phyloP scores from a whole-genome alignment of 2,329 filamentous ascomycete genomes.

The Trichoderma sp. region DNA sequence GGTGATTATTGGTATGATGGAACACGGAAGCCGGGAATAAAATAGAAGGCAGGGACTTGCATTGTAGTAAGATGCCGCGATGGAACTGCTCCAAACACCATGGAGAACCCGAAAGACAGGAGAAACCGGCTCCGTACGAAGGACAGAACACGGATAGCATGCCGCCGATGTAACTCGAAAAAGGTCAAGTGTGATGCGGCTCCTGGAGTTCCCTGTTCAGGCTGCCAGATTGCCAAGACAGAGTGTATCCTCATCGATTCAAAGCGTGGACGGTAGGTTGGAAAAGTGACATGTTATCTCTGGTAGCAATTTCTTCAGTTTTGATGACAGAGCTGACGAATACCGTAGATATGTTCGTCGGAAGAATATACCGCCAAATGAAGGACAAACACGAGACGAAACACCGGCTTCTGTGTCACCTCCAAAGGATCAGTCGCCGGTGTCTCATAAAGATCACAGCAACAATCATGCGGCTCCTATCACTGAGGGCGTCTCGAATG shows the following conservation, averaged over 20 bases:
- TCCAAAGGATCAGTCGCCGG: neutral
- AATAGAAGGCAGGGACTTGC: neutral
- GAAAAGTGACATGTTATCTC: neutral
- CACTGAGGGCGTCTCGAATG: neutral
- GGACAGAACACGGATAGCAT: constrained; percentile 2
- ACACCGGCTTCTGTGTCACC: neutral
- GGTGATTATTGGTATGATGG: neutral
- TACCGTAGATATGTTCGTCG: neutral
- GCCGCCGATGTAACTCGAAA: constrained; percentile 4
- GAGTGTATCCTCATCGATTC: neutral
- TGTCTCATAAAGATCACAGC: neutral
- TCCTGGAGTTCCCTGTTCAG: constrained; percentile 5
- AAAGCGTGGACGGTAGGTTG: neutral
- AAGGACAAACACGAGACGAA: neutral
- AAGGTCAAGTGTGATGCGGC: constrained; percentile 7
- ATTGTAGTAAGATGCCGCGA: neutral
- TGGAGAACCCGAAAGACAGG: neutral
- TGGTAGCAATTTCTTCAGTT: neutral
- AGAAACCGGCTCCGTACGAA: neutral
- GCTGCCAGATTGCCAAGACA: neutral
- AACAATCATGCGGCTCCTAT: neutral
- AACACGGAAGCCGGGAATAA: neutral
- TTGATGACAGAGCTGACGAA: neutral
- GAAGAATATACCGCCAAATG: neutral
- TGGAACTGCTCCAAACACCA: neutral